Base-by-base conservation (phyloP, 305 asterid genomes). In the Plantago coronopus region DNA sequence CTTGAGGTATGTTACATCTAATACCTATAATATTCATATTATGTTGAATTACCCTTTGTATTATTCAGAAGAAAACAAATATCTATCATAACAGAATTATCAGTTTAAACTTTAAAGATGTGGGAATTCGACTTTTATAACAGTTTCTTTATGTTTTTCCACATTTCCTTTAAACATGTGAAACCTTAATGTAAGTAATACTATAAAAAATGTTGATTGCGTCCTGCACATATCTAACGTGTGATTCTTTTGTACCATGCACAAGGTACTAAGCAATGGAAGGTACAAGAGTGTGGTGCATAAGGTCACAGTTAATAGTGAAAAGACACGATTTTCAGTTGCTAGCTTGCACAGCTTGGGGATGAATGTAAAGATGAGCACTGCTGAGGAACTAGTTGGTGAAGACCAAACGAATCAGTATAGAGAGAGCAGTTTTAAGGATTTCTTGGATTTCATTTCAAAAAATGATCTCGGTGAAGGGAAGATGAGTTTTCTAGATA, bases 301-400 rank as follows among this genome's bases (percentile, higher is more conserved):
- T 15, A 66, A 63, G 46, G 83, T 64, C 12, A 67, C 62, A 0
- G 57, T 82, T 2, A 73, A 70, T 14, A 40, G 22, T 22, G 71
- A 77, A 0, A 64, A 34, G 34, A 69, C 67, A 0, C 67, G 83
- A 37, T 56, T 79, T 43, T 79, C 83, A 3, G 23, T 79, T 11
- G 77, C 79, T 1, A 75, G 82, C 10, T 76, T 77, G 13, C 84
- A 77, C 23, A 62, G 74, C 17, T 43, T 79, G 74, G 83, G 69
- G 25, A 55, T 79, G 79, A 74, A 83, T 31, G 79, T 61, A 72
- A 83, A 79, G 27, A 59, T 79, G 73, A 57, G 46, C 18, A 38
- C 62, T 7, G 76, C 84, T 1, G 13, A 42, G 47, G 86, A 79
- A 61, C 48, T 75, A 17, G 76, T 71, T 16, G 78, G 74, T 59